phyloP scores from a whole-genome alignment of 108 stramenopile genomes.

The Cyclotella sp. region DNA sequence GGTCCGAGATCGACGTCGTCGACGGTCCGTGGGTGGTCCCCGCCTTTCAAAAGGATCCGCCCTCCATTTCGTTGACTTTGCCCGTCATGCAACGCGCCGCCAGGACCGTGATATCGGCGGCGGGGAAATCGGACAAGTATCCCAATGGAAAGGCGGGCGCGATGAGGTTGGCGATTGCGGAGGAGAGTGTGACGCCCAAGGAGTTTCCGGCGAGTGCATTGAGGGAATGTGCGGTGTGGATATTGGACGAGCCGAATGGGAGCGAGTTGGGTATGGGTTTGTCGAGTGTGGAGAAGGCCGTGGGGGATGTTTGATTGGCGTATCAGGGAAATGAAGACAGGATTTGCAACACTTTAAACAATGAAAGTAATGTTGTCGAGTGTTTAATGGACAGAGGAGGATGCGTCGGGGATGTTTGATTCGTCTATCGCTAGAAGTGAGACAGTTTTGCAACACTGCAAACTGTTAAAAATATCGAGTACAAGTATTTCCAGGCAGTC shows the following conservation, averaged over 20 bases:
- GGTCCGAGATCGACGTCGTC: conserved; percentile 62
- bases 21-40: conserved; percentile 66
- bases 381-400: no score
- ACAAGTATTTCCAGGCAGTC: no score
- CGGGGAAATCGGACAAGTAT: conserved; percentile 79
- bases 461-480: no score
- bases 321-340: no score
- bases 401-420: no score
- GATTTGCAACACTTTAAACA: no score
- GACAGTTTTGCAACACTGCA: no score
- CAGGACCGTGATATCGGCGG: conserved; percentile 72
- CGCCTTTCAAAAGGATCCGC: conserved; percentile 75
- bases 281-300: conserved; percentile 51
- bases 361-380: no score
- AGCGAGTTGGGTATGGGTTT: conserved; percentile 44
- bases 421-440: no score
- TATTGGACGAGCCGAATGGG: conserved; percentile 76
- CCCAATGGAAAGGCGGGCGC: conserved; percentile 77
- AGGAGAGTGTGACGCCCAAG: conserved; percentile 57
- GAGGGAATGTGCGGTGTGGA: conserved; percentile 67
- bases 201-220: conserved; percentile 77
- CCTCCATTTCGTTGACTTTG: conserved; percentile 70
- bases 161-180: conserved; percentile 74
- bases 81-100: conserved; percentile 76
- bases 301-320: conserved; percentile 21